Conservation (phyloP, 2,329 filamentous ascomycete genomes). For the Septoria petroselini region DNA sequence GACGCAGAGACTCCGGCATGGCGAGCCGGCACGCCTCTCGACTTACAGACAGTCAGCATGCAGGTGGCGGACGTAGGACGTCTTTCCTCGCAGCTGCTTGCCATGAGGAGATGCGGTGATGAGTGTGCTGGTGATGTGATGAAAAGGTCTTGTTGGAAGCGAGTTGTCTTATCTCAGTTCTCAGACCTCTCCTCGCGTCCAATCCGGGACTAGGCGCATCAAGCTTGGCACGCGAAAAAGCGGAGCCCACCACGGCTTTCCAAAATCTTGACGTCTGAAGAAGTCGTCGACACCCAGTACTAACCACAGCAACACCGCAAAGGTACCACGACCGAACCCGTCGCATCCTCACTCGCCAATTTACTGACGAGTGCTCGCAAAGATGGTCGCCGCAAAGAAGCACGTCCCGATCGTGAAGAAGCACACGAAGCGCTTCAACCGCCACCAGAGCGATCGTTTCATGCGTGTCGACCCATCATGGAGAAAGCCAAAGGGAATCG, state of each 20-base stretch:
- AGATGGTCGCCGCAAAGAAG: conserved; percentile 99
- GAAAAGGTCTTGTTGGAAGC: too few species aligned
- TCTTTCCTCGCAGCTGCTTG: neutral
- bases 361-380: conserved; percentile 14
- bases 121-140: too few species aligned
- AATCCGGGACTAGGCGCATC: neutral
- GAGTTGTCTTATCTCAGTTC: too few species aligned
- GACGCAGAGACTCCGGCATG: neutral
- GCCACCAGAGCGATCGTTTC: conserved; percentile 97
- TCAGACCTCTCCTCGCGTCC: too few species aligned
- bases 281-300: conserved; percentile 10
- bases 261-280: conserved; percentile 2
- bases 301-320: conserved; percentile 13
- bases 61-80: too few species aligned
- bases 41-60: too few species aligned
- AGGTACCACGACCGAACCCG: conserved; percentile 6
- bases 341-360: neutral
- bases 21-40: too few species aligned
- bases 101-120: neutral
- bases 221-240: too few species aligned
- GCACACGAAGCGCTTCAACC: conserved; percentile 95
- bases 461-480: conserved; percentile 86
- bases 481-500: conserved; percentile 99
- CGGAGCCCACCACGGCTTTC: neutral
- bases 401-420: conserved; percentile 99